Evolutionary conservation across 192 early-diverging fungal genomes (phyloP), one percentile per base, ranked within the genome.

Genomic region (Gaertneriomyces semiglobifer): DNA sequence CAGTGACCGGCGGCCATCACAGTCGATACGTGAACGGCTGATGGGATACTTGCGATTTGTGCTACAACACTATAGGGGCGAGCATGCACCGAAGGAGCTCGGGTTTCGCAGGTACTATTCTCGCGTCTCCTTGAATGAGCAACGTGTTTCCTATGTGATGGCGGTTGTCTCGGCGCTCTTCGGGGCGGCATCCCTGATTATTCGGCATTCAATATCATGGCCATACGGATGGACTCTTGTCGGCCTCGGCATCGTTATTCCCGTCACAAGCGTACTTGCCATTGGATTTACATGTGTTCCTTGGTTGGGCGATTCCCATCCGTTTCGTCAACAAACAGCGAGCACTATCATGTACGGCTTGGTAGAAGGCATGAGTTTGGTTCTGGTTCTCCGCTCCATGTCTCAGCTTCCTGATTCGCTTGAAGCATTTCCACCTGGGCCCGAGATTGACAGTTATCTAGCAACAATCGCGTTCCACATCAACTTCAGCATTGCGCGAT

Each of bases 401-500:
- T 20, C 5, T 6, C n/a, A 18, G 50, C 50, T 52, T n/a, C 50
- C n/a, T 18, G 50, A 52, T n/a, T 4, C 50, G 50, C n/a, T 20
- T n/a, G 50, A 6, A n/a, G 50, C n/a, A 20, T n/a, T n/a, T 52
- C 6, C 4, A 18, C 50, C n/a, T 6, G 50, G 50, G n/a, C n/a
- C 50, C n/a, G 50, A n/a, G 50, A 5, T 52, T 18, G 50, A n/a
- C 6, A 20, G 50, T 5, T 52, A 20, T 20, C n/a, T 52, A 52
- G n/a, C 50, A 0, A 20, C 50, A 6, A n/a, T 52, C 6, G n/a
- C 20, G 4, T 52, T 52, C 5, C 50, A 52, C 50, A 52, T 52
- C 20, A 52, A 52, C 20, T 52, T 52, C 50, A 52, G n/a, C n/a
- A 52, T 52, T 6, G 50, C 50, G 20, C 50, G 50, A n/a, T 18